A percentile compares a stretch with the other conserved stretches of the same genome.
phyloP scores from a whole-genome alignment of 1,139 yeast genomes.

The Debaryomyces fabryi region DNA sequence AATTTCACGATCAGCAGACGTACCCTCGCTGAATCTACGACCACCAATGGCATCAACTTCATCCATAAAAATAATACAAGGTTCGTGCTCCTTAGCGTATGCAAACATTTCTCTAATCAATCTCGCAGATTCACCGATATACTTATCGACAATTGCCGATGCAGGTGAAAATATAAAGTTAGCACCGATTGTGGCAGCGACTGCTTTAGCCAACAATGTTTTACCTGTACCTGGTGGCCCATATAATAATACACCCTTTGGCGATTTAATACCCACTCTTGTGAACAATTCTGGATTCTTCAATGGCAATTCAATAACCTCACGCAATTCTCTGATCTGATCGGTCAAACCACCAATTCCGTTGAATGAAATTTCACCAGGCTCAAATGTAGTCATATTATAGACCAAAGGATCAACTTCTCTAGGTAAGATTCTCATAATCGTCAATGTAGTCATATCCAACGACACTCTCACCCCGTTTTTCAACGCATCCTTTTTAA shows the following conservation, averaged over 20 bases:
- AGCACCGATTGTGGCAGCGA: conserved; percentile 98
- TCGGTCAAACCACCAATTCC: conserved; percentile 97
- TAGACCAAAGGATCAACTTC: conserved; percentile 98
- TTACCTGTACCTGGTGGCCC: conserved; percentile 99
- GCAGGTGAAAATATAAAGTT: conserved; percentile 98
- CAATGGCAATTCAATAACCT: conserved; percentile 95
- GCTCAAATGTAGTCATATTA: conserved; percentile 97
- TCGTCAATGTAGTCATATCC: conserved; percentile 97
- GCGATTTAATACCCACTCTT: conserved; percentile 97
- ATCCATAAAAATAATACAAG: conserved; percentile 98
- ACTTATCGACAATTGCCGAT: conserved; percentile 96
- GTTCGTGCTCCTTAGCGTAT: conserved; percentile 97
- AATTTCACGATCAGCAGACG: conserved; percentile 98
- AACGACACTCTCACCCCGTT: conserved; percentile 96
- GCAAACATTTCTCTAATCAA: conserved; percentile 98
- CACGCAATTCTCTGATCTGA: conserved; percentile 94
- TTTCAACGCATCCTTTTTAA: conserved; percentile 77
- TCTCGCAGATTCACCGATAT: conserved; percentile 97
- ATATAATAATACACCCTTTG: conserved; percentile 93
- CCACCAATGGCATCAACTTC: conserved; percentile 99
- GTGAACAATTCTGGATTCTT: conserved; percentile 95
- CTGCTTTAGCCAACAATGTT: conserved; percentile 94
- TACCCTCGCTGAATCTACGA: conserved; percentile 96
- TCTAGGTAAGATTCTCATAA: conserved; percentile 95
- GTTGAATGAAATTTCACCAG: conserved; percentile 92